phyloP scores from a whole-genome alignment of 2,329 filamentous ascomycete genomes.

The Aspergillus spinulosporus region DNA sequence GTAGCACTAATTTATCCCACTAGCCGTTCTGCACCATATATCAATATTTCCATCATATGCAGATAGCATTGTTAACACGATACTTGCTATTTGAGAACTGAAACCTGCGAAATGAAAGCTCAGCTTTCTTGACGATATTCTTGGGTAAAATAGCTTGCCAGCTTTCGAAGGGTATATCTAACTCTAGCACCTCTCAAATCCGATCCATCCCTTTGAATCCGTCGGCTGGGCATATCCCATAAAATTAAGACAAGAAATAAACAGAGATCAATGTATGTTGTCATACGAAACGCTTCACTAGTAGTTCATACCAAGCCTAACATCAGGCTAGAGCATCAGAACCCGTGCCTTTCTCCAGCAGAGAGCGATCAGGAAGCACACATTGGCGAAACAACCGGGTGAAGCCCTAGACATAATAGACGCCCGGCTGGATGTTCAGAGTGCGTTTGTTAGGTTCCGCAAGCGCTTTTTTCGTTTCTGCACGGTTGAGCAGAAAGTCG shows the following conservation, averaged over 20 bases:
- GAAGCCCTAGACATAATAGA: conserved; percentile 20
- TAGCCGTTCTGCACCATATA: background rate
- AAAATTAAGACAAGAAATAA: background rate
- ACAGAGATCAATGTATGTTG: background rate
- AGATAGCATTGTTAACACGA: background rate
- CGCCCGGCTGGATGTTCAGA: conserved; percentile 13
- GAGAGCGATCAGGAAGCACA: too few species aligned
- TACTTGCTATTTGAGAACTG: too few species aligned
- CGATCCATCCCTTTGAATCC: background rate
- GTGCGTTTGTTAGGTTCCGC: background rate
- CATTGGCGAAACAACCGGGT: background rate
- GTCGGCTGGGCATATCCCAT: background rate
- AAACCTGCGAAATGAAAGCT: too few species aligned
- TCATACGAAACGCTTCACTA: background rate
- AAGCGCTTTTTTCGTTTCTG: conserved; percentile 2
- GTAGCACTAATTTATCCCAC: background rate
- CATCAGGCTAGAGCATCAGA: background rate
- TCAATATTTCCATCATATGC: background rate
- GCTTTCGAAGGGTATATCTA: background rate
- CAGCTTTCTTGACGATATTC: too few species aligned
- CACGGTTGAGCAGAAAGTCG: conserved; percentile 25
- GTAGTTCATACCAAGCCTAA: background rate
- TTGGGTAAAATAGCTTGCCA: too few species aligned
- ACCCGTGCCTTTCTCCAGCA: background rate
- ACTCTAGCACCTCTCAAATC: background rate